phyloP scores from a whole-genome alignment of 106 monocot genomes.

The Alisma plantagoaquatica region DNA sequence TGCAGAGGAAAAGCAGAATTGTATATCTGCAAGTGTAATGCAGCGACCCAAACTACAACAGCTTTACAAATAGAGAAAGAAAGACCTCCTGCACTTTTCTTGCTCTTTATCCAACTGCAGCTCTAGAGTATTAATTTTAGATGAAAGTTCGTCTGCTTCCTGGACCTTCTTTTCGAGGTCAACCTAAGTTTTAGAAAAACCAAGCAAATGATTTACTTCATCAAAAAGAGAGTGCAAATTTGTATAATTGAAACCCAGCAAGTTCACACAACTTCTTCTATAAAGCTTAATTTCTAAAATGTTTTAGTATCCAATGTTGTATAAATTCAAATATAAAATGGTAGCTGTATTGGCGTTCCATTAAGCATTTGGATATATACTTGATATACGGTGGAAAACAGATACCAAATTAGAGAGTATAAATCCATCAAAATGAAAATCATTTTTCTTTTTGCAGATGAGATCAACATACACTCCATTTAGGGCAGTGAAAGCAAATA shows the following conservation, averaged over 20 bases:
- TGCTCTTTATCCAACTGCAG: constrained; percentile 16
- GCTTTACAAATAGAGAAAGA: background rate
- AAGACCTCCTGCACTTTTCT: constrained; percentile 21
- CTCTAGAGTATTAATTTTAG: constrained; percentile 15
- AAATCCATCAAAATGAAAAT: too few species aligned
- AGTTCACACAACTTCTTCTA: background rate
- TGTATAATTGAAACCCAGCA: background rate
- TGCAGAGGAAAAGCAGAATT: background rate
- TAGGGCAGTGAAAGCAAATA: too few species aligned
- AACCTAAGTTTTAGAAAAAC: background rate
- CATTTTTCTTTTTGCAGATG: too few species aligned
- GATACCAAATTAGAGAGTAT: too few species aligned
- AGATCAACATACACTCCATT: too few species aligned
- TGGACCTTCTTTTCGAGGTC: constrained; percentile 9
- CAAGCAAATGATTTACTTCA: background rate
- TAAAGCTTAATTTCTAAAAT: background rate
- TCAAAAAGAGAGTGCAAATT: background rate
- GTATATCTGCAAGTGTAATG: background rate
- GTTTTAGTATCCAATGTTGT: too few species aligned
- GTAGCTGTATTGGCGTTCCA: too few species aligned
- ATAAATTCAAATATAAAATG: too few species aligned
- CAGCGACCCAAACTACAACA: background rate
- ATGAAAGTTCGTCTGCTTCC: constrained; percentile 18
- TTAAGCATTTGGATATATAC: too few species aligned
- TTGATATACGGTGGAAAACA: too few species aligned